phyloP scores from a whole-genome alignment of 2,329 filamentous ascomycete genomes.

The Hymenoscyphus occultus region DNA sequence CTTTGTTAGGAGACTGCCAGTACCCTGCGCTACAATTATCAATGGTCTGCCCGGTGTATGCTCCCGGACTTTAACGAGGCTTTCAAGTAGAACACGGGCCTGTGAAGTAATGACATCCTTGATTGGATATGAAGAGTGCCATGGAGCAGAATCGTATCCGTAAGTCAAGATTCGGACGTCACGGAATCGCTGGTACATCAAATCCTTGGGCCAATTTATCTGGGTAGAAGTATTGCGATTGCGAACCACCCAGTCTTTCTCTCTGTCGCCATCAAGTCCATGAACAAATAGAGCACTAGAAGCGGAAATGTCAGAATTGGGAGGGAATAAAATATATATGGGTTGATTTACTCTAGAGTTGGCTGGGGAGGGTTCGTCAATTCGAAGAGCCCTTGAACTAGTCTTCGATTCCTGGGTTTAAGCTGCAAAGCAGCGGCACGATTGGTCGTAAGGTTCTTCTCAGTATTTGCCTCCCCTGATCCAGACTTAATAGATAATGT shows the following conservation, averaged over 20 bases:
- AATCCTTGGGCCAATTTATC: constrained; percentile 2
- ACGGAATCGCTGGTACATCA: neutral
- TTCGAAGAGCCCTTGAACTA: neutral
- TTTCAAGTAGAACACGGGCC: neutral
- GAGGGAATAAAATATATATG: neutral
- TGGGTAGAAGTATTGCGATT: neutral
- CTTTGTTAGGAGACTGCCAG: constrained; percentile 1
- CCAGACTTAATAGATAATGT: neutral
- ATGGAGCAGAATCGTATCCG: constrained; percentile 2
- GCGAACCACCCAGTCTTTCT: neutral
- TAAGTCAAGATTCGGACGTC: neutral
- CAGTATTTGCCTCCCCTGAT: neutral
- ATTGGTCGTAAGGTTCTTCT: neutral
- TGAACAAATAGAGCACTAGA: constrained; percentile 3
- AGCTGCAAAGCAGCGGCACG: neutral
- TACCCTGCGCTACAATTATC: neutral
- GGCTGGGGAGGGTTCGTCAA: neutral
- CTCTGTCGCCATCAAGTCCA: constrained; percentile 4
- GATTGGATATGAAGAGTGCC: constrained; percentile 6
- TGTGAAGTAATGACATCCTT: constrained; percentile 5
- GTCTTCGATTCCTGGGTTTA: neutral
- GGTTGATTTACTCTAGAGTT: neutral
- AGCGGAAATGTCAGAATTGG: neutral
- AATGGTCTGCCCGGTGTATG: neutral
- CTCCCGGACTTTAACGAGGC: neutral